Evolutionary conservation across 805 yeast genomes (phyloP).

Genomic region (Myxozyma nipponensis): DNA sequence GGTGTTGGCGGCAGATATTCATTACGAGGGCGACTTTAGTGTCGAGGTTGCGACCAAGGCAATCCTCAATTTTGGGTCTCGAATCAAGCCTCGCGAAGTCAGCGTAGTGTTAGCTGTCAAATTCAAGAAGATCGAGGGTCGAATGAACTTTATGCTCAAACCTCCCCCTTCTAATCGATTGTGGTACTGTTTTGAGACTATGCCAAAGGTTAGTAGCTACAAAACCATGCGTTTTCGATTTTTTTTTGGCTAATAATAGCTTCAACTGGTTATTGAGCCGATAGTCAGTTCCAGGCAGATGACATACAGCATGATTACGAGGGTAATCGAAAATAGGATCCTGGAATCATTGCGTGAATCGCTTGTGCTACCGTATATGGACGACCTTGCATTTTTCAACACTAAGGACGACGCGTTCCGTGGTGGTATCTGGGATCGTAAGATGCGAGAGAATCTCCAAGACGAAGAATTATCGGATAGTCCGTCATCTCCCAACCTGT

Average conservation of each 20-base stretch:
- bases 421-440: conserved; percentile 85
- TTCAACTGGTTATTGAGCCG: conserved; percentile 61
- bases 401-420: conserved; percentile 69
- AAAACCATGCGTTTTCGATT: not conserved
- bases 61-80: conserved; percentile 67
- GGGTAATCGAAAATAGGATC: conserved; percentile 70
- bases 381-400: conserved; percentile 70
- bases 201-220: conserved; percentile 47
- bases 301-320: conserved; percentile 73
- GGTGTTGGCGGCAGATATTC: conserved; percentile 55
- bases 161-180: conserved; percentile 88
- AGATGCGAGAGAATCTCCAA: conserved; percentile 3
- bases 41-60: conserved; percentile 78
- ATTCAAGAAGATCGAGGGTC: conserved; percentile 67
- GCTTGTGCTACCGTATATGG: conserved; percentile 83
- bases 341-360: conserved; percentile 68
- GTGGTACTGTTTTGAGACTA: conserved; percentile 83
- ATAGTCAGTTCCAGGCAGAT: conserved; percentile 82
- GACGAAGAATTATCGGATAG: not conserved
- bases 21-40: conserved; percentile 72
- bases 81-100: conserved; percentile 70
- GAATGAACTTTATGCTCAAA: conserved; percentile 62
- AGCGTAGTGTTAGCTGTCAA: conserved; percentile 68
- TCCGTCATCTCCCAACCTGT: not conserved
- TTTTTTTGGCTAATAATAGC: not conserved